A percentile compares a stretch with the other conserved stretches of the same genome.
phyloP scores from a whole-genome alignment of 441 rosid species.

The Aleurites moluccanus region DNA sequence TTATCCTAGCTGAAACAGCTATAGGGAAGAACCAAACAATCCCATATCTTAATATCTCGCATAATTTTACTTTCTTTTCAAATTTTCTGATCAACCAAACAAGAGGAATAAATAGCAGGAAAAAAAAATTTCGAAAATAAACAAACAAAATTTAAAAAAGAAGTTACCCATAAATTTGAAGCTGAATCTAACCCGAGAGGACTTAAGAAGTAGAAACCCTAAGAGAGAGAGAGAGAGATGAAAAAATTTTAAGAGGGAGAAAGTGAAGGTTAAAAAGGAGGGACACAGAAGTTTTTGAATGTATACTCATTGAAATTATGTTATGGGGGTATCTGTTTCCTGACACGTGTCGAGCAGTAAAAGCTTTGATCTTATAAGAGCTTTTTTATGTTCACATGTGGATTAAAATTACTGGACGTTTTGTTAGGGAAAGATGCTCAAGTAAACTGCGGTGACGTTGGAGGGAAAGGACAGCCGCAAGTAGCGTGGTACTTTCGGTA shows the following conservation, averaged over 20 bases:
- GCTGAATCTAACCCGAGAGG: conserved; percentile 20
- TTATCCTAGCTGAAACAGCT: not conserved
- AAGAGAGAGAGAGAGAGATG: conserved; percentile 22
- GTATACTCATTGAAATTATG: conserved; percentile 5
- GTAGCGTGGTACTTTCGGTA: not conserved
- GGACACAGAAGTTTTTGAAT: conserved; percentile 27
- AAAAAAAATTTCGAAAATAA: not conserved
- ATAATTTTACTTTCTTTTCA: not conserved
- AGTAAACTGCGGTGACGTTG: conserved; percentile 24
- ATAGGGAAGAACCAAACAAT: not conserved
- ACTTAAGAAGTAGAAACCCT: conserved; percentile 26
- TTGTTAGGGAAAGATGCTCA: conserved; percentile 13
- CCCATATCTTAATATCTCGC: not conserved
- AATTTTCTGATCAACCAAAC: conserved; percentile 16
- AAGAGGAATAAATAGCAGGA: not conserved
- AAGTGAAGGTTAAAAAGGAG: conserved; percentile 24
- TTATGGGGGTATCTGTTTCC: conserved; percentile 19
- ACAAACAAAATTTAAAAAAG: not conserved
- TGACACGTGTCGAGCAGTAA: conserved; percentile 29
- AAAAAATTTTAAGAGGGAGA: not conserved
- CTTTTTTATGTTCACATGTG: conserved; percentile 32
- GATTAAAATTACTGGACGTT: conserved; percentile 18
- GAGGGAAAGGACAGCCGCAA: conserved; percentile 14
- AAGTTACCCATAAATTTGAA: conserved; percentile 23
- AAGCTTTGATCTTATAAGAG: conserved; percentile 11